phyloP scores from a whole-genome alignment of 805 yeast species.

The Starmerella etchellsii region DNA sequence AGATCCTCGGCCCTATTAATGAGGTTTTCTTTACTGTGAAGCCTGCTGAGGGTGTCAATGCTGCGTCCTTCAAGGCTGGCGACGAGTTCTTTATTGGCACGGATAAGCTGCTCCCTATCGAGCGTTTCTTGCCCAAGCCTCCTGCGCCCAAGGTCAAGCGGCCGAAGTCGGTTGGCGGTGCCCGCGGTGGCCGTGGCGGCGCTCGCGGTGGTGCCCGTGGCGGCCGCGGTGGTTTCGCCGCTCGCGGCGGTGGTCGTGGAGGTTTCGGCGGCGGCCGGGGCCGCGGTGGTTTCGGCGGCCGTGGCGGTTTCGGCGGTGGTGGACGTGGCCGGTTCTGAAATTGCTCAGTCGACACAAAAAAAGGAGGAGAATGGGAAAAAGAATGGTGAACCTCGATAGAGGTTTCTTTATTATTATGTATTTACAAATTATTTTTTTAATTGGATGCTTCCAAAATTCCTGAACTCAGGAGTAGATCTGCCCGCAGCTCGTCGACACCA shows the following conservation, averaged over 20 bases:
- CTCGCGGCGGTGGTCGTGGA: conserved; percentile 32
- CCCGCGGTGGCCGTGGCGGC: conserved; percentile 41
- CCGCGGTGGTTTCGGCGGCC: conserved; percentile 21
- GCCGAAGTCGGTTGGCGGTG: conserved; percentile 69
- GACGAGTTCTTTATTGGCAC: conserved; percentile 93
- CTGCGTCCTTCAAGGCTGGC: conserved; percentile 83
- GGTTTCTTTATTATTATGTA: not conserved
- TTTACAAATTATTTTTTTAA: conserved; percentile 14
- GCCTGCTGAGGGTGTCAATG: conserved; percentile 92
- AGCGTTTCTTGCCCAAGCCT: conserved; percentile 94
- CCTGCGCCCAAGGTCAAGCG: conserved; percentile 23
- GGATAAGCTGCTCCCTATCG: conserved; percentile 88
- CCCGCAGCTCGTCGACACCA: conserved; percentile 24
- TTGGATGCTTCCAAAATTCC: conserved; percentile 18
- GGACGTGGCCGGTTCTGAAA: conserved; percentile 17
- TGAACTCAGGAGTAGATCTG: conserved; percentile 18
- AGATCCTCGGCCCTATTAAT: conserved; percentile 91
- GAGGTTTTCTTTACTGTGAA: conserved; percentile 97
- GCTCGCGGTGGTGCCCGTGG: conserved; percentile 35
- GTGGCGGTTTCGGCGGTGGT: conserved; percentile 34
- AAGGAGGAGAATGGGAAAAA: not conserved
- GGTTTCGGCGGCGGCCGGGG: conserved; percentile 33
- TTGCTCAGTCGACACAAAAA: not conserved
- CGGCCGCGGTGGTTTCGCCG: conserved; percentile 21
- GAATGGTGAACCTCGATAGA: not conserved